Base-by-base conservation (phyloP, 2,329 filamentous ascomycete species). In the Grosmannia huntii region DNA sequence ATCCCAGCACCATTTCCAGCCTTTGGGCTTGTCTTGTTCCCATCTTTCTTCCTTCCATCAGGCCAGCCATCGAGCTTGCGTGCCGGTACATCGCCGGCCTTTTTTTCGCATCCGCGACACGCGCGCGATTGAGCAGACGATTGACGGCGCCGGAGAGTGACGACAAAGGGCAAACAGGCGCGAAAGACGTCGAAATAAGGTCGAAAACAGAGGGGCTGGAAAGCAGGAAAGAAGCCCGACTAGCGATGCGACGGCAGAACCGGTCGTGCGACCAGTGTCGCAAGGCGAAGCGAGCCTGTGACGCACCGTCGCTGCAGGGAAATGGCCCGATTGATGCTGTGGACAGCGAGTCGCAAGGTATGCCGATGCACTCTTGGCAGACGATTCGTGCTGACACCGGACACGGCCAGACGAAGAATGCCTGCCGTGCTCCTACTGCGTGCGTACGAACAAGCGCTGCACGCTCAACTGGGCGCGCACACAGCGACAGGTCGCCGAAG, bases 391-490 rank as follows among this genome's bases (percentile, higher is more conserved):
- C 31, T 33, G 31, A 33, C 31, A 33, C 2, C 16, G n/a, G n/a
- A n/a, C n/a, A n/a, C n/a, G 2, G n/a, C 41, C 27, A 53, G 56
- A 41, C 10, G 31, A n/a, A 36, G 48, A 31, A 46, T 27, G n/a
- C 19, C 1, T 57, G 50, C 44, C 61, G 12, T 66, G 64, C 52
- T 66, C 63, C 1, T 65, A 65, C 54, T 65, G 65, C 51, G 56
- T 59, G 48, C 62, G 61, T 46, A 65, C 64, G 1, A 64, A 64
- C 57, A 66, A 66, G 54, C 53, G 57, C 14, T 66, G 64, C 59
- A 66, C 64, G 11, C 58, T 64, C 23, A 58, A 64, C 48, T 66
- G 64, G 64, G 64, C 64, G 2, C 61, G 64, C 0, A 61, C 63
- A 2, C 64, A 66, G 53, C 57, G 62, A 14, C 62, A 60, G 49